These are phyloP conservation scores for Penicillium desertorum DNA, from an alignment of 495 filamentous ascomycete genomes.

Conservation along the genomic window DNA sequence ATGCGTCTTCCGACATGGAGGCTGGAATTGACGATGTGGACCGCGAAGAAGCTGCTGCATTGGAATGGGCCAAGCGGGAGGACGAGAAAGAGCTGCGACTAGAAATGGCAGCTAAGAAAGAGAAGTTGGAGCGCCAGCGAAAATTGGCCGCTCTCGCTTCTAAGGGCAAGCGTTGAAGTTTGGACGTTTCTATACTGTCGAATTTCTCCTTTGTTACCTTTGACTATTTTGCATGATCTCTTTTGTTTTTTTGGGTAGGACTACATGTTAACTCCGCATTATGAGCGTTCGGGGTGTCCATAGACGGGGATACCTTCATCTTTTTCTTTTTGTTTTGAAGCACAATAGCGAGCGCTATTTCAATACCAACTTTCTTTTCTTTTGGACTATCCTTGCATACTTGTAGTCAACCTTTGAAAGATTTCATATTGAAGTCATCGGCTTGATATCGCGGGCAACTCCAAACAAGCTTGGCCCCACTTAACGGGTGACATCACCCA, in stretches of 20 bases:
- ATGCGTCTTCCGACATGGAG: slow-evolving; percentile 65
- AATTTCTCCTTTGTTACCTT: slow-evolving; percentile 16
- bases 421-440: slow-evolving; percentile 10
- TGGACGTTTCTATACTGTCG: slow-evolving; percentile 12
- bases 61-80: slow-evolving; percentile 53
- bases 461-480: slow-evolving; percentile 32
- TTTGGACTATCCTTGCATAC: neutral
- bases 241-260: slow-evolving; percentile 14
- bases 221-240: neutral
- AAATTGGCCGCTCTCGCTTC: slow-evolving; percentile 49
- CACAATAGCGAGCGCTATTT: slow-evolving; percentile 33
- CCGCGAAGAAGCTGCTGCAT: slow-evolving; percentile 54
- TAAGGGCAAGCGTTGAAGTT: slow-evolving; percentile 32
- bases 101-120: slow-evolving; percentile 54
- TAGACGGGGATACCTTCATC: slow-evolving; percentile 32
- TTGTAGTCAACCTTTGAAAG: neutral
- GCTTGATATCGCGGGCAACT: neutral
- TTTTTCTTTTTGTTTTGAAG: slow-evolving; percentile 14
- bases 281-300: slow-evolving; percentile 37
- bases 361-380: slow-evolving; percentile 27
- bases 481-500: slow-evolving; percentile 45
- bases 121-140: slow-evolving; percentile 57
- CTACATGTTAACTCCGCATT: slow-evolving; percentile 31
- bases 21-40: slow-evolving; percentile 60
- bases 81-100: slow-evolving; percentile 56